These are phyloP conservation scores for Corymbia maculata DNA, from an alignment of 345 rosid genomes.

Conservation along the genomic window DNA sequence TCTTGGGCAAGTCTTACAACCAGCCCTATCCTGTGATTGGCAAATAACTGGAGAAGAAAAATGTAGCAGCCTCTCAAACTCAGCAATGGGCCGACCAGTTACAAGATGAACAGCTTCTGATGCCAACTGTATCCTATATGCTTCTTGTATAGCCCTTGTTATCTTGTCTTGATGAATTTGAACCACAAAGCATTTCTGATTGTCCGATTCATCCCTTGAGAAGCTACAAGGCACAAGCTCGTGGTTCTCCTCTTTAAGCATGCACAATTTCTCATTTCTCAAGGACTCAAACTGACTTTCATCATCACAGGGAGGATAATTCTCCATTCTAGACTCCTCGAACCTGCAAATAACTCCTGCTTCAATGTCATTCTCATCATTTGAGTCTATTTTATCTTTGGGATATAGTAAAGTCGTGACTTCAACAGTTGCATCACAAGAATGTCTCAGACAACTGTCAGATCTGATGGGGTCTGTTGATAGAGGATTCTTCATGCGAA, in stretches of 20 bases:
- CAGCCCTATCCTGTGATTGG: background rate
- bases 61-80: constrained; percentile 43
- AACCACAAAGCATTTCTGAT: background rate
- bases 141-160: constrained; percentile 19
- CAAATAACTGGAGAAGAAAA: constrained; percentile 35
- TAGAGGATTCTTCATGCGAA: constrained; percentile 16
- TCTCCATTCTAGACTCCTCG: background rate
- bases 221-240: background rate
- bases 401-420: background rate
- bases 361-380: background rate
- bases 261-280: background rate
- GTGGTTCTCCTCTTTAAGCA: background rate
- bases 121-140: constrained; percentile 20
- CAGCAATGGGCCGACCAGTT: constrained; percentile 41
- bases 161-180: constrained; percentile 18
- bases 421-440: background rate
- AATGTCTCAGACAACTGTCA: background rate
- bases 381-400: constrained; percentile 4
- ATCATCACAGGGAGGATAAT: background rate
- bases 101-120: constrained; percentile 40
- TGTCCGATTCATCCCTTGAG: constrained; percentile 3
- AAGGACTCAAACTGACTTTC: background rate
- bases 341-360: background rate
- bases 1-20: constrained; percentile 17
- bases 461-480: background rate